Percentiles rank a stretch among this genome's conserved stretches.
Conservation (phyloP, 805 yeast genomes). For the Teunomyces tritomae region DNA sequence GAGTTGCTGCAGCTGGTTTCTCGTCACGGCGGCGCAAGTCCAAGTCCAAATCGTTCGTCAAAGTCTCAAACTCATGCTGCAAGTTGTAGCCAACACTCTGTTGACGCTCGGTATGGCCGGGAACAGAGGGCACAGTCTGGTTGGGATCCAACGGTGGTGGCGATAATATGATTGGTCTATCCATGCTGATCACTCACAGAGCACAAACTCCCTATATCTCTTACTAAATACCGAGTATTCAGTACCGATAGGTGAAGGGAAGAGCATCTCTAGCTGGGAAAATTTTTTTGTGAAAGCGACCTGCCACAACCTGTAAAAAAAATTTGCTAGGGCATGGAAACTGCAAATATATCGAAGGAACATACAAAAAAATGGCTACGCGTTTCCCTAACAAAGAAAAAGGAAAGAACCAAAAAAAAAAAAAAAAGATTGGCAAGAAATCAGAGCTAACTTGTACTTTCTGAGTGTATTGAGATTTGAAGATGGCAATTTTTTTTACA, state of each 20-base stretch:
- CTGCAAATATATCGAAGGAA: too few relatives aligned
- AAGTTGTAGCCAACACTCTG: constrained; percentile 46
- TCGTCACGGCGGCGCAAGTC: constrained; percentile 27
- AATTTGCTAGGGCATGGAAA: neutral
- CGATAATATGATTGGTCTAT: constrained; percentile 39
- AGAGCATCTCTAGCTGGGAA: neutral
- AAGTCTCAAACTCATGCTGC: constrained; percentile 47
- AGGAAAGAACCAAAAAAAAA: neutral
- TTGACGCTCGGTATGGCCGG: constrained; percentile 24
- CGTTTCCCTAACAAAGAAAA: neutral
- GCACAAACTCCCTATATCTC: constrained; percentile 1
- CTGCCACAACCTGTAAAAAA: constrained; percentile 1
- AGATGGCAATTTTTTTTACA: neutral
- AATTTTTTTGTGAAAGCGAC: constrained; percentile 1
- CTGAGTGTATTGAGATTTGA: too few relatives aligned
- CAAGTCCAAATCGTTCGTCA: constrained; percentile 44
- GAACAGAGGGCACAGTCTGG: neutral
- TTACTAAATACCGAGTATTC: constrained; percentile 1
- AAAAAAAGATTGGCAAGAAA: neutral
- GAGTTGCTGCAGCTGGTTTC: neutral
- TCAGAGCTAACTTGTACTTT: too few relatives aligned
- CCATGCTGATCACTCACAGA: neutral
- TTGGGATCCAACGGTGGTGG: constrained; percentile 39
- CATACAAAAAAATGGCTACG: too few relatives aligned
- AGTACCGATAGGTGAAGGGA: neutral